A percentile compares a stretch with the other conserved stretches of the same genome.
Evolutionary conservation across 352 stramenopile genomes (phyloP).

Genomic region (Hyphochytrium catenoides): DNA sequence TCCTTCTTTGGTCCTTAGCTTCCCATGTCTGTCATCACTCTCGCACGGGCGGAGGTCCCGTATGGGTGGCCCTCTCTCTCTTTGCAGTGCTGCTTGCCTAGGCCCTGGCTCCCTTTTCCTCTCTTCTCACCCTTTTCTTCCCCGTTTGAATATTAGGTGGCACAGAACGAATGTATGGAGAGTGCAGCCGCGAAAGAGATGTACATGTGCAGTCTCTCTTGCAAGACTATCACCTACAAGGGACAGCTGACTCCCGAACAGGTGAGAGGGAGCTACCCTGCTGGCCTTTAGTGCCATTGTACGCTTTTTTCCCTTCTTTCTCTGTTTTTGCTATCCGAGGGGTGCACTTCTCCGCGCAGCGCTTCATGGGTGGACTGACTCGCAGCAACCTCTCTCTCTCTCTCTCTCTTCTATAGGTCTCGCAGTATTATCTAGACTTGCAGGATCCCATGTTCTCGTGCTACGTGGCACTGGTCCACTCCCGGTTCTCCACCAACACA

Average conservation of each 20-base stretch:
- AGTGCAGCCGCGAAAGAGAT: constrained; percentile 74
- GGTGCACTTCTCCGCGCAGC: not conserved
- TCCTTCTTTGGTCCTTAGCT: too few species aligned
- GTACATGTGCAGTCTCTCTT: constrained; percentile 82
- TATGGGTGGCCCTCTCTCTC: too few species aligned
- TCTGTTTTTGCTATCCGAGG: constrained; percentile 1
- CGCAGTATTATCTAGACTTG: constrained; percentile 62
- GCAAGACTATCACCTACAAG: constrained; percentile 91
- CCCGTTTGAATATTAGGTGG: too few species aligned
- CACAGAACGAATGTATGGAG: too few species aligned
- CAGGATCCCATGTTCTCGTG: constrained; percentile 58
- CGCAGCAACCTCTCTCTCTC: not conserved
- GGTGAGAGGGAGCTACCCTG: too few species aligned
- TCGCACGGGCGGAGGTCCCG: too few species aligned
- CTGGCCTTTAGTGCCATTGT: too few species aligned
- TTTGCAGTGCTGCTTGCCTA: too few species aligned
- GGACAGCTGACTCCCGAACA: constrained; percentile 87
- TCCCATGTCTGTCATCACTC: too few species aligned
- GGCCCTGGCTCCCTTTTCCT: too few species aligned
- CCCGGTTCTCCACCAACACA: constrained; percentile 92
- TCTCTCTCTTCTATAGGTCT: constrained; percentile 15
- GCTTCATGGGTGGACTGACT: too few species aligned
- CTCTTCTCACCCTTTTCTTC: too few species aligned
- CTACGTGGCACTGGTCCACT: constrained; percentile 85
- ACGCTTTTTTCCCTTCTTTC: constrained; percentile 15